phyloP scores from a whole-genome alignment of 352 stramenopile genomes.

The Achlya hypogyna region DNA sequence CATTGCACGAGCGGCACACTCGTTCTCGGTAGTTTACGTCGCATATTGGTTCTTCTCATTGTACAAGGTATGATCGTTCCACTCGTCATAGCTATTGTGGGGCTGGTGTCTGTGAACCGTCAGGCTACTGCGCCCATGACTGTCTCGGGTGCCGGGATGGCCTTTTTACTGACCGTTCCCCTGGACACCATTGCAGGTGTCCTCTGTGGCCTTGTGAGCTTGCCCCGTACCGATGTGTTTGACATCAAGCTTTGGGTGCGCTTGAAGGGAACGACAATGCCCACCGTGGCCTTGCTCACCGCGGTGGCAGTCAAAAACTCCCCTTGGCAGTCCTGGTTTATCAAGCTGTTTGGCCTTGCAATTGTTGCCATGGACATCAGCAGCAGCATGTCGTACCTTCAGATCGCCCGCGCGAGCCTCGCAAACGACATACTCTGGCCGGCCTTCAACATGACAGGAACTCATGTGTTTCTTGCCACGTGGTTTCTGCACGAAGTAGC shows the following conservation, averaged over 20 bases:
- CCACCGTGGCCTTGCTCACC: neutral
- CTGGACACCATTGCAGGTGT: neutral
- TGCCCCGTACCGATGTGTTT: neutral
- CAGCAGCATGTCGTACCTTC: slow-evolving; percentile 5
- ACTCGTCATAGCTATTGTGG: no score
- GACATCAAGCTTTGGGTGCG: neutral
- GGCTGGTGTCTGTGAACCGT: no score
- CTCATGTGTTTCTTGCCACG: neutral
- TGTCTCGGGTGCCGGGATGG: neutral
- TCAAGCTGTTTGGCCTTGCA: neutral
- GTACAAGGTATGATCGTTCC: neutral
- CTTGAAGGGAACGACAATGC: neutral
- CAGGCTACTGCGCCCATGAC: neutral
- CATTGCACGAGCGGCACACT: neutral
- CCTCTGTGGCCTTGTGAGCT: neutral
- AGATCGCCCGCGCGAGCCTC: neutral
- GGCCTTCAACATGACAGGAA: neutral
- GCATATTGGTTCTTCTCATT: neutral
- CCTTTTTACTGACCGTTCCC: neutral
- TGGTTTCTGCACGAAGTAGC: neutral
- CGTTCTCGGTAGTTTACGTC: neutral
- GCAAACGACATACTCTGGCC: neutral
- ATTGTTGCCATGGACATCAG: neutral
- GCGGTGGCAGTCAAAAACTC: neutral
- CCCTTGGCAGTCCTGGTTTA: neutral